phyloP scores from a whole-genome alignment of 495 filamentous ascomycete species.

The Neurospora sp. region DNA sequence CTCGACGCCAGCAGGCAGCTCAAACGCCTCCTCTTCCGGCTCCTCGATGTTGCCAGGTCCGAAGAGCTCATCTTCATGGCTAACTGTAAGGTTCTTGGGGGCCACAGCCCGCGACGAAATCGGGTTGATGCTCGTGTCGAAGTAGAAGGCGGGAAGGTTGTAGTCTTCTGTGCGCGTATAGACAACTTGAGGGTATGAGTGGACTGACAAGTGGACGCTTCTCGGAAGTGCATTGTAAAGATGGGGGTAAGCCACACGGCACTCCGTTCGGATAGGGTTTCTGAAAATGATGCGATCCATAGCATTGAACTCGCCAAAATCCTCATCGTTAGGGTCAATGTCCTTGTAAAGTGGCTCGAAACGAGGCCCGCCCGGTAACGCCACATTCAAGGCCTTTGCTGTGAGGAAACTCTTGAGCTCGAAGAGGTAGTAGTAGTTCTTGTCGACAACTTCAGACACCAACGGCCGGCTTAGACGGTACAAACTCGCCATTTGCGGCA shows the following conservation, averaged over 20 bases:
- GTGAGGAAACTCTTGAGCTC: conserved; percentile 92
- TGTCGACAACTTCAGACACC: conserved; percentile 84
- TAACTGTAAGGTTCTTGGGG: conserved; percentile 86
- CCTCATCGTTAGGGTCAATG: conserved; percentile 97
- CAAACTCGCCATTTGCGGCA: conserved; percentile 94
- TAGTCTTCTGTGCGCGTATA: conserved; percentile 84
- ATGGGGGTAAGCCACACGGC: conserved; percentile 86
- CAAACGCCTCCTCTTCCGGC: conserved; percentile 63
- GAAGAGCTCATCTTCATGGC: conserved; percentile 93
- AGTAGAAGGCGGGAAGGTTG: conserved; percentile 90
- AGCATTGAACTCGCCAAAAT: conserved; percentile 99
- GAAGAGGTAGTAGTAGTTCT: conserved; percentile 98
- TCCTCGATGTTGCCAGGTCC: conserved; percentile 77
- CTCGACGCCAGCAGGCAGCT: conserved; percentile 67
- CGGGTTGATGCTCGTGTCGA: conserved; percentile 94
- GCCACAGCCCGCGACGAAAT: conserved; percentile 93
- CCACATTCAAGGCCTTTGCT: conserved; percentile 94
- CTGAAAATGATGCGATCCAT: conserved; percentile 99
- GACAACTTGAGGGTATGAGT: conserved; percentile 86
- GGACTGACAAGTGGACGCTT: conserved; percentile 88
- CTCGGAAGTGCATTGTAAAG: conserved; percentile 94
- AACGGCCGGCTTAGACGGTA: conserved; percentile 88
- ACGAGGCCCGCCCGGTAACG: conserved; percentile 89
- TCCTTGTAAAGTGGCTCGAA: conserved; percentile 99
- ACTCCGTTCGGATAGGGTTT: conserved; percentile 89